A percentile compares a stretch with the other conserved stretches of the same genome.
Evolutionary conservation across 208 protist genomes (phyloP).

Genomic region (Crithidia brevicula): DNA sequence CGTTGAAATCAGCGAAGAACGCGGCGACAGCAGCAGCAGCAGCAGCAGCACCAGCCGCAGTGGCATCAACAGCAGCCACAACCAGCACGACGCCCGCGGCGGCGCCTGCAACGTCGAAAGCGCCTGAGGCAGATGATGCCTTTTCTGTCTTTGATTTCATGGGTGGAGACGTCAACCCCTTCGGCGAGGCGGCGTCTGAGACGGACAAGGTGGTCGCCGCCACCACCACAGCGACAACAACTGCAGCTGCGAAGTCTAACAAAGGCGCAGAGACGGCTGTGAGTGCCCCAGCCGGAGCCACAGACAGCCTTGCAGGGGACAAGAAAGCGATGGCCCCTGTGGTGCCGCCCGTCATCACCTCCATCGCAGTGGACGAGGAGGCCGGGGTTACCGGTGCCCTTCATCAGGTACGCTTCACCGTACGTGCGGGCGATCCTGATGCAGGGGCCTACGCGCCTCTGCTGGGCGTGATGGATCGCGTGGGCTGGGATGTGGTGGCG

Average conservation of each 20-base stretch:
- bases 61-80: background rate
- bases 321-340: background rate
- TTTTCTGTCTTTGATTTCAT: conserved; percentile 35
- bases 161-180: background rate
- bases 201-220: conserved; percentile 1
- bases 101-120: background rate
- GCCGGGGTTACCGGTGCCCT: conserved; percentile 10
- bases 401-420: conserved; percentile 19
- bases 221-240: background rate
- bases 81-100: too few relatives aligned
- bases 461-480: conserved; percentile 28
- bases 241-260: background rate
- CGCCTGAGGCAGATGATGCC: background rate
- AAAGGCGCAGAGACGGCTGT: background rate
- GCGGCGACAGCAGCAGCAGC: background rate
- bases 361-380: conserved; percentile 17
- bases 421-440: background rate
- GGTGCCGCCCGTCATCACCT: conserved; percentile 1
- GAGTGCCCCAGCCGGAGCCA: too few relatives aligned
- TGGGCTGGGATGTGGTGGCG: conserved; percentile 37
- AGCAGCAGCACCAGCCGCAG: background rate
- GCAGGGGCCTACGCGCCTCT: background rate
- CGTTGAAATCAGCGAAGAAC: background rate
- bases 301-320: too few relatives aligned
- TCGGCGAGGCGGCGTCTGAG: conserved; percentile 9